Evolutionary conservation across 192 early-diverging fungal genomes (phyloP).

Genomic region (Phycomyces nitens): DNA sequence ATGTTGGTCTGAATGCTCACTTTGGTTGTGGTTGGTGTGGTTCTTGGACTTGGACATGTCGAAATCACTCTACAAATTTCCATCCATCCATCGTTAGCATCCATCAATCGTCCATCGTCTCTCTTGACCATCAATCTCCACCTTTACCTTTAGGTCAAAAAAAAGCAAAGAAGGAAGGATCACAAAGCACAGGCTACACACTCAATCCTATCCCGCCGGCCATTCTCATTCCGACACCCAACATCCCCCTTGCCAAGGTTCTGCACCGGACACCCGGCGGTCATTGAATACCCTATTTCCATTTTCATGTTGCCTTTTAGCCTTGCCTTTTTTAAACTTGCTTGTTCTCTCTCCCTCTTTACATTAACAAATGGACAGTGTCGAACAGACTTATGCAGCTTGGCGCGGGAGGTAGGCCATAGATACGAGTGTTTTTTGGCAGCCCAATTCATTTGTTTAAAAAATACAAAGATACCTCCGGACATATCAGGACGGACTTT

Average conservation of each 20-base stretch:
- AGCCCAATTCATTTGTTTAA: too few species aligned
- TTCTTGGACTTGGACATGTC: slow-evolving; percentile 93
- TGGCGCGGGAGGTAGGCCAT: slow-evolving; percentile 25
- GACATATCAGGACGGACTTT: slow-evolving; percentile 41
- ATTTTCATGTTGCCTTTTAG: slow-evolving; percentile 3
- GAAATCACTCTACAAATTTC: not conserved
- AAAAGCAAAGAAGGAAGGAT: slow-evolving; percentile 9
- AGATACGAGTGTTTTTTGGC: too few species aligned
- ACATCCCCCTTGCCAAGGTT: too few species aligned
- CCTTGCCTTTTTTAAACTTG: not conserved
- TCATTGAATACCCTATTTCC: not conserved
- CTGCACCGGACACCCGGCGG: too few species aligned
- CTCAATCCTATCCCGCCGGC: too few species aligned
- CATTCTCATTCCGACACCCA: too few species aligned
- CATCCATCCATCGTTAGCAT: not conserved
- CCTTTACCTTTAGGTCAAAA: slow-evolving; percentile 11
- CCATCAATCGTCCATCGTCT: not conserved
- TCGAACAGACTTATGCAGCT: slow-evolving; percentile 21
- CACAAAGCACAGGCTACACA: too few species aligned
- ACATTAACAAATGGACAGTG: not conserved
- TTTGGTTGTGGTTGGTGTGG: slow-evolving; percentile 99
- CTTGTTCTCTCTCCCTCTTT: slow-evolving; percentile 1
- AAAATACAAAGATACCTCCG: slow-evolving; percentile 37
- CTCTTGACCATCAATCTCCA: not conserved
- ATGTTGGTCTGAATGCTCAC: slow-evolving; percentile 41